Evolutionary conservation across 2,329 filamentous ascomycete species (phyloP), one percentile per base, ranked within the genome.

Genomic region (Fusarium sp.): DNA sequence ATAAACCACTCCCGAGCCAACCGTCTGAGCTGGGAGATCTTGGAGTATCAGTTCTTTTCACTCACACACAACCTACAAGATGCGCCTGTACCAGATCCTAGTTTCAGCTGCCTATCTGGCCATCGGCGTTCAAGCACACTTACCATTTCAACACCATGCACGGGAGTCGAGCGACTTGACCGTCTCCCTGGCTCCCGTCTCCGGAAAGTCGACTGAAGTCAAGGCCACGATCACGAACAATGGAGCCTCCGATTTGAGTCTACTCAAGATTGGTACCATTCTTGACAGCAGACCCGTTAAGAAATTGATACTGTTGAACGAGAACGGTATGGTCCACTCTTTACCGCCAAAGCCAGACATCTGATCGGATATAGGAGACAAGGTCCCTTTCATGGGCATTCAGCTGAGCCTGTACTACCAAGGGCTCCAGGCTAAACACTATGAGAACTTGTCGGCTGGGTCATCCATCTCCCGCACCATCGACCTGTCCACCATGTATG

Each of bases 351-450:
- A 4, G 4, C 1, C 3, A 37, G 1, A 3, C 10, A 25, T 3
- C 44, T 62, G 39, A 64, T 23, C 9, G 8, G 0, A 2, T 14
- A 0, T 1, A 67, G 64, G 63, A 35, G 23, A 32, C 1, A 6
- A 36, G 3, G 11, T 56, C 3, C 32, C 46, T 1, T 66, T 66
- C 8, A 19, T 50, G 39, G 64, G 64, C 0, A 65, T 67, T 14
- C 50, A 49, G 6, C 14, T 66, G 3, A 64, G 60, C 3, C 7
- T 67, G 0, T 59, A 56, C 33, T 66, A 66, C 2, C 60, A 64
- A 8, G 56, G 50, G 4, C 39, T 67, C 1, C 11, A 49, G 7
- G 11, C 37, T 3, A 38, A 31, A 1, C 59, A 67, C 27, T 67
- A 45, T 21, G 39, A 59, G n/a, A 11, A 19, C 2, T n/a, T 66